These are phyloP conservation scores for Dryas octopetala DNA, from an alignment of 306 rosid species.

Conservation along the genomic window DNA sequence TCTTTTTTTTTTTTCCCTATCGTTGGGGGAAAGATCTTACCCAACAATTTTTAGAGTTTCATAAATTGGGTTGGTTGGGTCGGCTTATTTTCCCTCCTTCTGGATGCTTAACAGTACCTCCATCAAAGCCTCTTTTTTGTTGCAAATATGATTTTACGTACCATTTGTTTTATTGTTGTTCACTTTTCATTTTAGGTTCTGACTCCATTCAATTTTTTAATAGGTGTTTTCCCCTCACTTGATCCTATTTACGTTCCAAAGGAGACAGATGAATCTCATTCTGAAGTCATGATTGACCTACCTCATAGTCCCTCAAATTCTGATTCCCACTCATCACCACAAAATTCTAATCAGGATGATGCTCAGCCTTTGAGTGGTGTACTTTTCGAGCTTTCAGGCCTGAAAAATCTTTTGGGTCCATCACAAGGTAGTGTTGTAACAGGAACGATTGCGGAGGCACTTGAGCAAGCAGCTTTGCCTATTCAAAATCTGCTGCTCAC, in stretches of 20 bases:
- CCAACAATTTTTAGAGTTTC: neutral
- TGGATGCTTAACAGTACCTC: conserved; percentile 22
- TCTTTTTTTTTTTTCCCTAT: too few species aligned
- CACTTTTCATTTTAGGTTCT: neutral
- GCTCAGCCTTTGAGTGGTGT: conserved; percentile 5
- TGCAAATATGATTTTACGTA: neutral
- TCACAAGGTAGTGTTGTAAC: conserved; percentile 1
- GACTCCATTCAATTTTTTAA: neutral
- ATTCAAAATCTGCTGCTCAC: conserved; percentile 18
- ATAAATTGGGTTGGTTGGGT: conserved; percentile 22
- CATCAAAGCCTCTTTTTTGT: conserved; percentile 18
- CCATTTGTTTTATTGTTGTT: neutral
- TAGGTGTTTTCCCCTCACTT: conserved; percentile 26
- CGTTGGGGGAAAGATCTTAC: neutral
- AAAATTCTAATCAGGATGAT: neutral
- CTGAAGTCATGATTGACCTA: neutral
- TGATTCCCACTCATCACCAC: conserved; percentile 3
- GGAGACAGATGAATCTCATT: neutral
- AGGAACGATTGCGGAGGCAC: neutral
- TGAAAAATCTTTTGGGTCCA: neutral
- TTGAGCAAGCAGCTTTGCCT: conserved; percentile 5
- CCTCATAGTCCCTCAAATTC: neutral
- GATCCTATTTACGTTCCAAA: conserved; percentile 14
- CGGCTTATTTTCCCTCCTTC: conserved; percentile 32
- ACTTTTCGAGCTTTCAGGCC: conserved; percentile 8